phyloP scores from a whole-genome alignment of 2,329 filamentous ascomycete genomes.

The Bipolaris oryzae region DNA sequence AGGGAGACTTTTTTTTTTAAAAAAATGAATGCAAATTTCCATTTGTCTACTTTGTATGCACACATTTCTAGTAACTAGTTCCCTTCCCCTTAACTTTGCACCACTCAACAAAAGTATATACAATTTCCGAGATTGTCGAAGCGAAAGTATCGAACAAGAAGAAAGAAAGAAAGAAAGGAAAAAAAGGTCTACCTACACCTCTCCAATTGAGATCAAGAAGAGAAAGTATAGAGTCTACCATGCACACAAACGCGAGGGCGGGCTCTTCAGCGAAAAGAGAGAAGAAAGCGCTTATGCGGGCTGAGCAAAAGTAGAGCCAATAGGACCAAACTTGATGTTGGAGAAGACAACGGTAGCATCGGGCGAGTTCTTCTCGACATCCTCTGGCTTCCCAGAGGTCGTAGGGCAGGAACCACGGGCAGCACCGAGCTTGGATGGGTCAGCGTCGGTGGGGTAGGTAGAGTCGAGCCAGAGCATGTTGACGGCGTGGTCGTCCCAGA shows the following conservation, averaged over 20 bases:
- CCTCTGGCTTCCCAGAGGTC: slow-evolving; percentile 45
- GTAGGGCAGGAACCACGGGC: slow-evolving; percentile 47
- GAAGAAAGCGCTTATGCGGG: slow-evolving; percentile 30
- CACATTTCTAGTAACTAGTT: slow-evolving; percentile 14
- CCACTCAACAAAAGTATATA: slow-evolving; percentile 16
- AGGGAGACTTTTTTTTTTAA: no score
- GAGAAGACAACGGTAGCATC: slow-evolving; percentile 46
- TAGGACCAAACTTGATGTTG: slow-evolving; percentile 51
- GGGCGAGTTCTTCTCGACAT: slow-evolving; percentile 46
- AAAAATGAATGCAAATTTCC: slow-evolving; percentile 11
- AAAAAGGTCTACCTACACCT: neutral
- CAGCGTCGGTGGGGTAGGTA: slow-evolving; percentile 60
- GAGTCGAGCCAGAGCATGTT: slow-evolving; percentile 80
- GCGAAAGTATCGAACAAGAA: slow-evolving; percentile 8
- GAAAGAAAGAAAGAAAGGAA: neutral
- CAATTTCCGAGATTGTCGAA: slow-evolving; percentile 10
- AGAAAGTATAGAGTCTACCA: neutral
- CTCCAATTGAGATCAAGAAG: neutral
- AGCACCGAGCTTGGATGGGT: slow-evolving; percentile 41
- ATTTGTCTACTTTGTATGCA: slow-evolving; percentile 15
- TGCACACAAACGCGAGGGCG: no score
- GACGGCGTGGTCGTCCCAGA: slow-evolving; percentile 69
- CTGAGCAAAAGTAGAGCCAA: slow-evolving; percentile 48
- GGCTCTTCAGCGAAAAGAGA: neutral
- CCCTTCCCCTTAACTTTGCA: neutral